Evolutionary conservation across 176 grass and related monocot genomes (phyloP).

Genomic region (Cocos nucifera): DNA sequence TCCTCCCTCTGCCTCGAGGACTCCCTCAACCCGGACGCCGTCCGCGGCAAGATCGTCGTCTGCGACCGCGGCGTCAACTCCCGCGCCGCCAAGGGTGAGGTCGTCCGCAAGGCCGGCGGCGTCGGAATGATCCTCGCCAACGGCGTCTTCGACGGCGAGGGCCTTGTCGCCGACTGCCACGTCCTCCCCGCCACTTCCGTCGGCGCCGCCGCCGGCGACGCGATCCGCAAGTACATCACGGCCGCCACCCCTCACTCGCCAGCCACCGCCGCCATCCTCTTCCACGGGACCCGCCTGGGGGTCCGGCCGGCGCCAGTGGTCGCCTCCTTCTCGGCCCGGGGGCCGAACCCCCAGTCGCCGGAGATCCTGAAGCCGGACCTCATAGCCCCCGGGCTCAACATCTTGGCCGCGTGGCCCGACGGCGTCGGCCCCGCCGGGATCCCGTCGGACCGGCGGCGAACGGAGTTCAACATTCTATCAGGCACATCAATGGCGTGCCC

Average conservation of each 20-base stretch:
- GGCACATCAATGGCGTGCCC: constrained; percentile 97
- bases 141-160: constrained; percentile 84
- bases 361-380: constrained; percentile 84
- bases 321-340: constrained; percentile 82
- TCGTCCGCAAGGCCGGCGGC: constrained; percentile 57
- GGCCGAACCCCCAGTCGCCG: constrained; percentile 73
- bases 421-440: constrained; percentile 75
- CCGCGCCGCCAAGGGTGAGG: constrained; percentile 72
- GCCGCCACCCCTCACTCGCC: constrained; percentile 33
- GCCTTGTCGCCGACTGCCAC: constrained; percentile 85
- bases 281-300: constrained; percentile 74
- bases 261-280: constrained; percentile 68
- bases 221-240: constrained; percentile 66
- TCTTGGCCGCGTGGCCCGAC: constrained; percentile 74
- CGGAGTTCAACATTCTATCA: constrained; percentile 89
- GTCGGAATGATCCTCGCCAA: constrained; percentile 89
- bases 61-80: constrained; percentile 91
- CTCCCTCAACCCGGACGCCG: constrained; percentile 48
- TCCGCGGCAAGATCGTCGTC: constrained; percentile 65
- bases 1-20: constrained; percentile 80
- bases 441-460: constrained; percentile 46
- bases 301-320: constrained; percentile 81
- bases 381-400: constrained; percentile 81
- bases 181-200: constrained; percentile 71
- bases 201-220: constrained; percentile 48